Conservation (phyloP, 768 basidiomycete species). For the Termitomyces sp. region DNA sequence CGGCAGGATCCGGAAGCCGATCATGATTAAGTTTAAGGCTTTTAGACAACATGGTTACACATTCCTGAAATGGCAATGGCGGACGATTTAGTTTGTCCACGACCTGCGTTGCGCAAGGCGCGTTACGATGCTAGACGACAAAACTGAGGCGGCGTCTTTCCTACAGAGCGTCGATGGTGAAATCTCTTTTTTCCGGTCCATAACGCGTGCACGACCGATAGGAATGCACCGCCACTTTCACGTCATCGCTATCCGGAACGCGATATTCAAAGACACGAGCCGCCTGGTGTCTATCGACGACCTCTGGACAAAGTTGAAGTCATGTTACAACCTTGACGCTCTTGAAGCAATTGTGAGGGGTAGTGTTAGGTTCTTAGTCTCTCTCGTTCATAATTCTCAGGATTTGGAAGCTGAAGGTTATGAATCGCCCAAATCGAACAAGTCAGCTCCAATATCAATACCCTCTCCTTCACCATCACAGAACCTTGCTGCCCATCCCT, state of each 20-base stretch:
- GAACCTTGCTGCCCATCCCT: constrained; percentile 63
- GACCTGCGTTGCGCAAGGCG: constrained; percentile 1
- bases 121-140: constrained; percentile 16
- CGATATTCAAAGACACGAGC: constrained; percentile 68
- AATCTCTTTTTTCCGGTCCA: constrained; percentile 77
- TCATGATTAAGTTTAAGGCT: not conserved
- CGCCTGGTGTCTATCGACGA: constrained; percentile 50
- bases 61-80: constrained; percentile 8
- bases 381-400: constrained; percentile 19
- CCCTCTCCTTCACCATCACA: constrained; percentile 66
- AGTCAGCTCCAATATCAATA: constrained; percentile 42
- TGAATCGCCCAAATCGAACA: constrained; percentile 35
- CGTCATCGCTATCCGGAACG: constrained; percentile 65
- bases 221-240: constrained; percentile 84
- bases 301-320: constrained; percentile 70
- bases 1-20: not conserved
- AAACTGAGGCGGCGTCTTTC: constrained; percentile 27
- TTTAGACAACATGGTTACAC: constrained; percentile 4
- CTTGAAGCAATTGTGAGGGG: constrained; percentile 63
- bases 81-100: not conserved
- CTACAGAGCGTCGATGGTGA: constrained; percentile 77
- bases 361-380: constrained; percentile 1
- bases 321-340: constrained; percentile 70
- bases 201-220: constrained; percentile 77
- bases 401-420: constrained; percentile 38